Percentiles rank a stretch among this genome's conserved stretches.
Evolutionary conservation across 257 asterid species (phyloP).

Genomic region (Fraxinus pennsylvanica): DNA sequence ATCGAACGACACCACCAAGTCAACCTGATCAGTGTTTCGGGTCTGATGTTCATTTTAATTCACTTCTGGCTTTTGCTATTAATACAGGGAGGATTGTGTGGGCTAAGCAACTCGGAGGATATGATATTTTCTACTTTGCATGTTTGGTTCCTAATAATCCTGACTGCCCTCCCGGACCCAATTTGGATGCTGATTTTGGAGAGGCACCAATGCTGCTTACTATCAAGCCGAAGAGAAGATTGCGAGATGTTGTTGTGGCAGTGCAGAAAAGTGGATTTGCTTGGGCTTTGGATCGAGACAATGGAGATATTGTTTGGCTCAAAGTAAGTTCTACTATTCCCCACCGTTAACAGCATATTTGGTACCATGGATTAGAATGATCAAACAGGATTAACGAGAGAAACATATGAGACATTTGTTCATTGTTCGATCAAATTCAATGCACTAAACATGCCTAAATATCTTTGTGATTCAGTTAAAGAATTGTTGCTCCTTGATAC

Average conservation of each 20-base stretch:
- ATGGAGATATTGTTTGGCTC: constrained; percentile 53
- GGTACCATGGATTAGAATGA: not conserved
- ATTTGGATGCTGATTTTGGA: constrained; percentile 76
- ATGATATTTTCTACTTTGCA: constrained; percentile 60
- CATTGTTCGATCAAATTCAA: too few species aligned
- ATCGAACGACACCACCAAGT: constrained; percentile 49
- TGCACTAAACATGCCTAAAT: too few species aligned
- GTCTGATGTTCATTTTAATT: constrained; percentile 58
- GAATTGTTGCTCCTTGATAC: not conserved
- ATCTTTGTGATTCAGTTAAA: not conserved
- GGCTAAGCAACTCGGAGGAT: constrained; percentile 58
- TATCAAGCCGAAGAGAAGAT: constrained; percentile 31
- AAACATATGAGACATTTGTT: not conserved
- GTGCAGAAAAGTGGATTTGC: constrained; percentile 80
- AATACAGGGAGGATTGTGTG: constrained; percentile 53
- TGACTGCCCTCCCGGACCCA: constrained; percentile 73
- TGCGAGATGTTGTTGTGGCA: constrained; percentile 59
- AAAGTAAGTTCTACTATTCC: constrained; percentile 30
- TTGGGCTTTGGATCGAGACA: constrained; percentile 65
- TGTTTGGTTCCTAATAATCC: constrained; percentile 68
- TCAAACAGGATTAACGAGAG: not conserved
- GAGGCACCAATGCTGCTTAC: constrained; percentile 77
- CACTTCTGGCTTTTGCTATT: constrained; percentile 55
- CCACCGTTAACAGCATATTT: not conserved
- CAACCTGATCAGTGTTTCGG: constrained; percentile 52